Evolutionary conservation across 2,329 filamentous ascomycete genomes (phyloP).

Genomic region (Pyrenochaeta sp.): DNA sequence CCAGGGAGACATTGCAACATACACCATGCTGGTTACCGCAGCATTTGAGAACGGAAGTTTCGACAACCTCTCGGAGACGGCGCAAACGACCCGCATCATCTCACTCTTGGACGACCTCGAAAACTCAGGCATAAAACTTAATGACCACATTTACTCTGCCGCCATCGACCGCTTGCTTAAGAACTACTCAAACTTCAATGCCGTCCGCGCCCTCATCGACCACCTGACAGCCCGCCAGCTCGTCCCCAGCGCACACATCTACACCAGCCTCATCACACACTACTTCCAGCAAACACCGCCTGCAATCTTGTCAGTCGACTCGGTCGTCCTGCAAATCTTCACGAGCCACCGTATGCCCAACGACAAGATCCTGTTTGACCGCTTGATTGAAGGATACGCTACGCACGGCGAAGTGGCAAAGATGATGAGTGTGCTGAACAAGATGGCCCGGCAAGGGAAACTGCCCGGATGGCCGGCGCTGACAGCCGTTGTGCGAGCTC

Average conservation of each 20-base stretch:
- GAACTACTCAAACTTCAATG: slow-evolving; percentile 53
- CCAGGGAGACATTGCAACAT: slow-evolving; percentile 71
- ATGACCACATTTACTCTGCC: slow-evolving; percentile 71
- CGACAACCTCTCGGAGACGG: slow-evolving; percentile 49
- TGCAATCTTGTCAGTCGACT: slow-evolving; percentile 66
- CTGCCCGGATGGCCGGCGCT: slow-evolving; percentile 54
- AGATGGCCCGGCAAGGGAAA: slow-evolving; percentile 50
- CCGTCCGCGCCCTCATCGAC: slow-evolving; percentile 67
- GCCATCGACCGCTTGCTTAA: slow-evolving; percentile 71
- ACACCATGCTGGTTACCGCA: slow-evolving; percentile 73
- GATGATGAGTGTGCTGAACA: slow-evolving; percentile 52
- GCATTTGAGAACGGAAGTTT: slow-evolving; percentile 60
- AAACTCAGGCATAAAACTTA: slow-evolving; percentile 63
- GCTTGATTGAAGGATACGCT: slow-evolving; percentile 73
- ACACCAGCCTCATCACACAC: slow-evolving; percentile 75
- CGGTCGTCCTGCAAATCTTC: slow-evolving; percentile 61
- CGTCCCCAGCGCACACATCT: slow-evolving; percentile 69
- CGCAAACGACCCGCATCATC: slow-evolving; percentile 62
- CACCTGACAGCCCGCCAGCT: slow-evolving; percentile 66
- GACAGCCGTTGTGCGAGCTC: slow-evolving; percentile 45
- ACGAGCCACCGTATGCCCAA: slow-evolving; percentile 39
- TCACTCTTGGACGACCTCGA: slow-evolving; percentile 64
- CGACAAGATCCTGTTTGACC: slow-evolving; percentile 72
- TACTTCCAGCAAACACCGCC: slow-evolving; percentile 68
- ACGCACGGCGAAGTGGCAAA: slow-evolving; percentile 57